These are phyloP conservation scores for Daldinia concentrica DNA, from an alignment of 495 filamentous ascomycete species.

Conservation along the genomic window DNA sequence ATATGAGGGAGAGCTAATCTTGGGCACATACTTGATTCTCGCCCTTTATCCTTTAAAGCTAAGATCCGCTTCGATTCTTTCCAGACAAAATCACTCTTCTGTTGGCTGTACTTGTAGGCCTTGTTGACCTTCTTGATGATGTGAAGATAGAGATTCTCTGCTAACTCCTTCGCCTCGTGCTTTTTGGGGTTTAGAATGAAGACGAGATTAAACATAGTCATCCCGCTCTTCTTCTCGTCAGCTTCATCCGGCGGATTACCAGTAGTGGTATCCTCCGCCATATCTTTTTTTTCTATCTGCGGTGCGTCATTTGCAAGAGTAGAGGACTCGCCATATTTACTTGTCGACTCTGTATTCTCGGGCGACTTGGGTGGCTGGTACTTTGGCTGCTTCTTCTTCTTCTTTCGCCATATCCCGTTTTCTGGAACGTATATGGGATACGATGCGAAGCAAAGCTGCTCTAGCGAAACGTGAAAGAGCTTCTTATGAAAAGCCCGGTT, in stretches of 20 bases:
- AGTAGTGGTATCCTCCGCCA: conserved; percentile 47
- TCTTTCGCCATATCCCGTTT: conserved; percentile 88
- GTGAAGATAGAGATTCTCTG: conserved; percentile 84
- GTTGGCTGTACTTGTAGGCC: conserved; percentile 89
- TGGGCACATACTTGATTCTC: conserved; percentile 70
- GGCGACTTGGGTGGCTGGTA: conserved; percentile 45
- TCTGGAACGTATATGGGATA: conserved; percentile 87
- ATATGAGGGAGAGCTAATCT: not conserved
- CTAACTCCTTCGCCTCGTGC: conserved; percentile 75
- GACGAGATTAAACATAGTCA: conserved; percentile 98
- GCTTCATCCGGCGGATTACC: conserved; percentile 55
- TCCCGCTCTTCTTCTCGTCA: conserved; percentile 66
- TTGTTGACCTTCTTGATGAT: conserved; percentile 90
- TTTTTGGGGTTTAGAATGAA: conserved; percentile 86
- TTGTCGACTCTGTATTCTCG: conserved; percentile 33
- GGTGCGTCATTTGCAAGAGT: conserved; percentile 37
- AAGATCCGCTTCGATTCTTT: conserved; percentile 82
- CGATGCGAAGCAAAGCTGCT: conserved; percentile 84
- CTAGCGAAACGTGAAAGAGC: conserved; percentile 85
- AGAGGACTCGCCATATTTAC: conserved; percentile 36
- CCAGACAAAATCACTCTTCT: conserved; percentile 86
- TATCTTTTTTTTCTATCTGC: conserved; percentile 54
- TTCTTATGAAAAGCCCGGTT: conserved; percentile 82
- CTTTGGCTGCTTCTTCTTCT: conserved; percentile 70
- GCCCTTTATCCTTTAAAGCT: conserved; percentile 77